Evolutionary conservation across 2,329 filamentous ascomycete species (phyloP), one percentile per base, ranked within the genome.

Genomic region (Coniochaeta sp.): DNA sequence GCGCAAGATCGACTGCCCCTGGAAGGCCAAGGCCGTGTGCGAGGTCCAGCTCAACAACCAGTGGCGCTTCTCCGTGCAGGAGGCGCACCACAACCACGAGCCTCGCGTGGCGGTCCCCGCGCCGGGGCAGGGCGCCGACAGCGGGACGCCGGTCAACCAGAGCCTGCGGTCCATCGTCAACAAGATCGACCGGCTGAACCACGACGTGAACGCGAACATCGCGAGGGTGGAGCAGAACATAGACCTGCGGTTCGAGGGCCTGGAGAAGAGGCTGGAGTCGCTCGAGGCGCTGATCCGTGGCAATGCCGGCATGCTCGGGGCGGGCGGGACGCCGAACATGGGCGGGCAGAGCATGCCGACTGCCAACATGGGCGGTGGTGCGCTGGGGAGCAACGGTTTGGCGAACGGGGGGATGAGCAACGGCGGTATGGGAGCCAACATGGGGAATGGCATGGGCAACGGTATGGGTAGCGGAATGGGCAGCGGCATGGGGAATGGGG

Each of bases 1-100:
- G 50, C 82, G 83, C 68, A 86, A 86, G 72, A 82, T 86, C 60
- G 83, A 86, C 69, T 86, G 83, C 60, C 83, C 83, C 12, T 86
- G 84, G 74, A 81, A 82, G 58, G 83, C 83, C 60, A 86, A 86
- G 73, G 83, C 83, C 26, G 83, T 86, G 24, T 86, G 83, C 63
- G 83, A 86, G 67, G 83, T 86, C 7, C 82, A 85, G 69, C 74
- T 86, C 12, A 80, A 80, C 47, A 84, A 86, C 63, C 83, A 85
- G 70, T 86, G 83, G 83, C 81, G 83, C n/a, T 86, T 86, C 63
- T 81, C 80, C 8, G 79, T 86, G 12, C 83, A 86, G 62, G 81
- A 85, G 60, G 70, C 77, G n/a, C 76, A 82, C 16, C 83, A 86
- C 68, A 86, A 86, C 69, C 83, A 86, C 68, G 83, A 86, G 65